Base-by-base conservation (phyloP, 306 rosid species). In the Styphnolobium japonicum region DNA sequence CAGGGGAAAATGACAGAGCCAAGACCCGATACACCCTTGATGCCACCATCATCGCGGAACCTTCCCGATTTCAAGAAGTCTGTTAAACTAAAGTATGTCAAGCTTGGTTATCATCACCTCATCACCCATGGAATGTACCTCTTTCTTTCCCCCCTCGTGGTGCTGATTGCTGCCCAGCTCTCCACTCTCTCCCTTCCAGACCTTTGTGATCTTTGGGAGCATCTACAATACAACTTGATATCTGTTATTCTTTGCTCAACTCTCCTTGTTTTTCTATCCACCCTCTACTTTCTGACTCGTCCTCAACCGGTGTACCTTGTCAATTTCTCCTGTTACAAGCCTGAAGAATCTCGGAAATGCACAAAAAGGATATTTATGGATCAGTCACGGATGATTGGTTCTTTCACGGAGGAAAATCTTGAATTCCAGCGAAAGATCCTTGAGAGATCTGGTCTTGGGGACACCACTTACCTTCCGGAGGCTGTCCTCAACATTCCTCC, bases 361-460 rank as follows among this genome's bases (percentile, higher is more conserved):
- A 86, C 98, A 0, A 93, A 93, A 79, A 93, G 79, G 86, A 85
- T 73, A 21, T 93, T 93, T 42, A 87, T 93, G 90, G 91, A 92
- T 49, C 98, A 87, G 39, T 93, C 98, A 37, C 67, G 45, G 83
- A 21, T 87, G 86, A 75, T 90, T 0, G 88, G 96, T 55, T 46
- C 89, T 15, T 93, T 93, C 77, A 77, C 91, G 0, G 90, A 80
- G 53, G 95, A 87, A 33, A 93, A 83, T 88, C 91, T 91, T 14
- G 82, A 86, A 16, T 93, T 93, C 87, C 98, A 93, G 83, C 73
- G 81, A 7, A 92, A 89, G 89, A 93, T 93, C 78, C 96, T 93
- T 7, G 96, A 93, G 92, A 88, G 98, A 82, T 92, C 97, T 49
- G 97, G 98, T 76, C 96, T 93, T 60, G 97, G 97, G 23, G 97